These are phyloP conservation scores for Scutellaria minor DNA, from an alignment of 257 asterid species.

Conservation along the genomic window DNA sequence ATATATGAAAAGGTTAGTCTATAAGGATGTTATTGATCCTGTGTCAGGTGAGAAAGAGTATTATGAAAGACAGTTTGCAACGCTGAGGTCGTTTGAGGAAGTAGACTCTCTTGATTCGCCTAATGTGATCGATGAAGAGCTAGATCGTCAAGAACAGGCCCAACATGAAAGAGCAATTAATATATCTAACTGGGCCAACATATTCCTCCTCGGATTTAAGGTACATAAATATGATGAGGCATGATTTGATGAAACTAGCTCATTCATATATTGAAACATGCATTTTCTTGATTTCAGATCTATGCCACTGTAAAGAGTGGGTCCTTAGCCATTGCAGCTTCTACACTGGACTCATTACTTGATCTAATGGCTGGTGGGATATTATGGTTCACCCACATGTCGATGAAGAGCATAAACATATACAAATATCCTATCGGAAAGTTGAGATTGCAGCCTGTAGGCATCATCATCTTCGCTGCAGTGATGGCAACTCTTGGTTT, in stretches of 20 bases:
- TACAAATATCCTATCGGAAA: constrained; percentile 81
- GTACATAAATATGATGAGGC: constrained; percentile 14
- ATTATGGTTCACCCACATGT: constrained; percentile 67
- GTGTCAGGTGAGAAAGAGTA: constrained; percentile 68
- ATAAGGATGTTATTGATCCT: no score
- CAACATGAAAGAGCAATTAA: constrained; percentile 75
- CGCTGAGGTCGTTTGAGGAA: constrained; percentile 72
- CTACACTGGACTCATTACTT: constrained; percentile 70
- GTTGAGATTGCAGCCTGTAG: constrained; percentile 70
- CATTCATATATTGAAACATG: no score
- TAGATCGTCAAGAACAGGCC: constrained; percentile 48
- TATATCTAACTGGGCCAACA: constrained; percentile 68
- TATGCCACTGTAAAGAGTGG: constrained; percentile 67
- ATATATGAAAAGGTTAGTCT: no score
- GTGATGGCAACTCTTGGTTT: constrained; percentile 81
- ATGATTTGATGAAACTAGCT: no score
- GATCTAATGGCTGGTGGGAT: constrained; percentile 82
- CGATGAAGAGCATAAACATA: constrained; percentile 73
- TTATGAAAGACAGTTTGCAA: constrained; percentile 68
- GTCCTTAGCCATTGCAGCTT: constrained; percentile 77
- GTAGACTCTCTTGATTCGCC: constrained; percentile 57
- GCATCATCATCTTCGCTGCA: constrained; percentile 75
- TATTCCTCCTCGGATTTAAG: constrained; percentile 70
- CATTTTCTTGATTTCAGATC: constrained; percentile 41
- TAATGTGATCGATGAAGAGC: constrained; percentile 50